Evolutionary conservation across 106 monocot species (phyloP), one percentile per base, ranked within the genome.

Genomic region (Acanthochlamys bracteata): DNA sequence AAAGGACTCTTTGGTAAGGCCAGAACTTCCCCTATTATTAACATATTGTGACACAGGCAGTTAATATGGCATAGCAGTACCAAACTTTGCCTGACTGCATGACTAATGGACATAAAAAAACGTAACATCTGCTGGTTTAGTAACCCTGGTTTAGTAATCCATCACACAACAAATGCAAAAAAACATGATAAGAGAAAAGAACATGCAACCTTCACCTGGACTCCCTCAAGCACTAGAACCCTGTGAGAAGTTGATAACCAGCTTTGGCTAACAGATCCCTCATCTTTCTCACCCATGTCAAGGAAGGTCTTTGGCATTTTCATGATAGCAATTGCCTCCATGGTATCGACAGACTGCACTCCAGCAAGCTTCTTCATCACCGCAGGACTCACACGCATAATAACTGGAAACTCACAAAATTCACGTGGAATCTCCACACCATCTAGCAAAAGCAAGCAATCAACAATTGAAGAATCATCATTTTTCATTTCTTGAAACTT

Each of bases 361-460:
- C 91, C 90, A 24, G 91, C 75, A 14, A 91, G 70, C 64, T 88
- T 96, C 85, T 91, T 96, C 83, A 96, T 88, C 70, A 96, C 96
- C 47, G 23, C 64, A 12, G 78, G 15, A 65, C 78, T 88, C 61
- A 90, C 84, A 60, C 76, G 66, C 73, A 96, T 67, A 61, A 91
- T 65, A 17, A 42, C 39, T 64, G 73, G 71, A 24, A 65, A 59
- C 22, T 69, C 62, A 63, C 43, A 24, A 2, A 74, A 69, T 55
- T 47, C 68, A 43, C 57, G 53, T 4, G 72, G 70, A 55, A 33
- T 60, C 17, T 71, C 76, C 17, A 56, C 41, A 21, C 79, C 81
- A 63, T 92, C 92, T 47, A 88, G 39, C 55, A 92, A 59, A 64
- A 88, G 53, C 53, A 92, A 78, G 64, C 67, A 74, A 33, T 88